Evolutionary conservation across 2,329 filamentous ascomycete genomes (phyloP).

Genomic region (Ploettnerulaceae sp.): DNA sequence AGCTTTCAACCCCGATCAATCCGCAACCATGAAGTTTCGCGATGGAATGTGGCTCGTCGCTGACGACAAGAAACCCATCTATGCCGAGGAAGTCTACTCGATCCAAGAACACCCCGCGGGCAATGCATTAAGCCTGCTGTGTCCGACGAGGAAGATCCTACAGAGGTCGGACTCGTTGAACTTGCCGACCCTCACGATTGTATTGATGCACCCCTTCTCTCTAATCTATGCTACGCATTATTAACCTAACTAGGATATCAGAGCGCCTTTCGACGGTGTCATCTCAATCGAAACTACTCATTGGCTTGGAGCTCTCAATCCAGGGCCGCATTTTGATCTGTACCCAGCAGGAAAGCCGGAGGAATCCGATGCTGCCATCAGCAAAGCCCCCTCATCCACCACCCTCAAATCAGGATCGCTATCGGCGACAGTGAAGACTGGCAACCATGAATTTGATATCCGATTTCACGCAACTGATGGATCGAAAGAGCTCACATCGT

Average conservation of each 20-base stretch:
- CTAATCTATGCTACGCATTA: neutral
- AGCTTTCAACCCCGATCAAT: neutral
- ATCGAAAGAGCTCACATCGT: slow-evolving; percentile 48
- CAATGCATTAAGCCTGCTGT: slow-evolving; percentile 49
- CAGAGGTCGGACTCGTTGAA: slow-evolving; percentile 53
- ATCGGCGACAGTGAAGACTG: slow-evolving; percentile 46
- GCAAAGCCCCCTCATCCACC: slow-evolving; percentile 41
- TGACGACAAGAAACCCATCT: slow-evolving; percentile 56
- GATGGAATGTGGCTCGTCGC: slow-evolving; percentile 65
- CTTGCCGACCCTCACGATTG: slow-evolving; percentile 48
- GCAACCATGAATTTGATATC: slow-evolving; percentile 50
- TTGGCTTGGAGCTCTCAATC: slow-evolving; percentile 48
- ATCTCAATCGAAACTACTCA: slow-evolving; percentile 55
- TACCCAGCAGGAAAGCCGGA: slow-evolving; percentile 48
- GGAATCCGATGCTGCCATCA: slow-evolving; percentile 36
- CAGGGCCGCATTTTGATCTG: slow-evolving; percentile 53
- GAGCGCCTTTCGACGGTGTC: slow-evolving; percentile 53
- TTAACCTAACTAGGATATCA: slow-evolving; percentile 42
- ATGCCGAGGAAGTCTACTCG: slow-evolving; percentile 60
- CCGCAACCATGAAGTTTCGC: slow-evolving; percentile 51
- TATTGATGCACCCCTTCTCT: slow-evolving; percentile 26
- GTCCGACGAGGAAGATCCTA: slow-evolving; percentile 51
- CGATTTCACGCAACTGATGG: slow-evolving; percentile 48
- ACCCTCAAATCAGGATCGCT: slow-evolving; percentile 48
- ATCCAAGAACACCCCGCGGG: slow-evolving; percentile 40